A percentile compares a stretch with the other conserved stretches of the same genome.
Evolutionary conservation across 306 rosid species (phyloP).

Genomic region (Fragaria iinumae): DNA sequence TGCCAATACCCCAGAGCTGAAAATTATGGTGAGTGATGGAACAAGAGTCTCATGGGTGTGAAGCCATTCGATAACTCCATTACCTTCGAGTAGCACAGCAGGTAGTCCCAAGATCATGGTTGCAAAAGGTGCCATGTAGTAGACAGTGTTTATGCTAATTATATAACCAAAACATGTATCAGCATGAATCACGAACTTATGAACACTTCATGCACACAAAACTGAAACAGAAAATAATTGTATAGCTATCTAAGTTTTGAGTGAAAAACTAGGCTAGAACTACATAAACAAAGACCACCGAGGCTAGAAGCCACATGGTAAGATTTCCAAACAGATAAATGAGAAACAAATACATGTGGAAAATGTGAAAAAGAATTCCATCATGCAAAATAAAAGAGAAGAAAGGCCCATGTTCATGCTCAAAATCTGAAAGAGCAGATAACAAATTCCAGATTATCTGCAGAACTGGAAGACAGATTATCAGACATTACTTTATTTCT

Average conservation of each 20-base stretch:
- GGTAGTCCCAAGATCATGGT: constrained; percentile 97
- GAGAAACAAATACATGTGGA: neutral
- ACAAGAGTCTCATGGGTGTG: constrained; percentile 59
- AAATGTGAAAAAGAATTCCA: neutral
- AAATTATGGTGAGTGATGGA: constrained; percentile 73
- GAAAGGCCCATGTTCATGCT: neutral
- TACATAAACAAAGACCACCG: too few species aligned
- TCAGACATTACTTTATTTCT: neutral
- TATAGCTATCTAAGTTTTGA: neutral
- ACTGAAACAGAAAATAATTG: neutral
- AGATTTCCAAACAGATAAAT: neutral
- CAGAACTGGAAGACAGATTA: neutral
- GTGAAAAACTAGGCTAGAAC: neutral
- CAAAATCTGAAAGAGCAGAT: neutral
- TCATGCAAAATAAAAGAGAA: neutral
- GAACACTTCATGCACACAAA: neutral
- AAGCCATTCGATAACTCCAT: constrained; percentile 85
- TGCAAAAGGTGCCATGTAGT: constrained; percentile 97
- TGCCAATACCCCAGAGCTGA: constrained; percentile 90
- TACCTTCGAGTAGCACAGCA: constrained; percentile 86
- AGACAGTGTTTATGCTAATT: constrained; percentile 90
- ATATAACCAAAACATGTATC: neutral
- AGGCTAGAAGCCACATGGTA: neutral
- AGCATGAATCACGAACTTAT: neutral
- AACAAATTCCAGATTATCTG: neutral